Percentiles rank a stretch among this genome's conserved stretches.
Conservation (phyloP, 2,329 filamentous ascomycete species). For the Claviceps pazoutovae region DNA sequence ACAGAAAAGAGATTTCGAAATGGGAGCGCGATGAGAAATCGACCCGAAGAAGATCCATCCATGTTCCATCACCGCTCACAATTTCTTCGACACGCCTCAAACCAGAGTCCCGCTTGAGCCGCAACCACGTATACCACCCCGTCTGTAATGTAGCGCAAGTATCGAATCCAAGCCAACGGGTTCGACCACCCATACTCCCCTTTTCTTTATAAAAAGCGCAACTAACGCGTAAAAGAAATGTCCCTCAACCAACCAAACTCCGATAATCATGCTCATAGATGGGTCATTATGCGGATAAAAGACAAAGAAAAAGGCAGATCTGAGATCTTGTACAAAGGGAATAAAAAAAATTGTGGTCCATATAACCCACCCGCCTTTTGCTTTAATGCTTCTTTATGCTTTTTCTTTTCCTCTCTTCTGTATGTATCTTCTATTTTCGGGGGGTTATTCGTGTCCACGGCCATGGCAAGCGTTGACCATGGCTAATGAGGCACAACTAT, state of each 20-base stretch:
- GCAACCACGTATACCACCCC: too few species aligned
- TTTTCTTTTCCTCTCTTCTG: background rate
- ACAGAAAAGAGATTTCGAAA: too few species aligned
- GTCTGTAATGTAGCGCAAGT: too few species aligned
- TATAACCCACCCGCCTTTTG: background rate
- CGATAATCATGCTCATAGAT: slow-evolving; percentile 5
- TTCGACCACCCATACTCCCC: too few species aligned
- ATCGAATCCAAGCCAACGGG: too few species aligned
- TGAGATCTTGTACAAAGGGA: background rate
- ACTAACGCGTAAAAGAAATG: background rate
- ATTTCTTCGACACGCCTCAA: too few species aligned
- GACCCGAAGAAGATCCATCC: too few species aligned
- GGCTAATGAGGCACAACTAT: background rate
- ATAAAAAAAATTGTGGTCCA: background rate
- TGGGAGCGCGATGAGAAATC: too few species aligned
- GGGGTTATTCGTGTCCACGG: background rate
- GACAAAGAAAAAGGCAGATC: background rate
- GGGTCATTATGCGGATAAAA: slow-evolving; percentile 2
- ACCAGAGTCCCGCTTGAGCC: too few species aligned
- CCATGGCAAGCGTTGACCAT: background rate
- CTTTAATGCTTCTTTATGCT: background rate
- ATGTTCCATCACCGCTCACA: too few species aligned
- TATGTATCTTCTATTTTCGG: background rate
- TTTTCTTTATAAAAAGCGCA: too few species aligned
- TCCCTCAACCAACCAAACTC: background rate